These are phyloP conservation scores for Suillus cothurnatus DNA, from an alignment of 768 basidiomycete species.

Conservation along the genomic window DNA sequence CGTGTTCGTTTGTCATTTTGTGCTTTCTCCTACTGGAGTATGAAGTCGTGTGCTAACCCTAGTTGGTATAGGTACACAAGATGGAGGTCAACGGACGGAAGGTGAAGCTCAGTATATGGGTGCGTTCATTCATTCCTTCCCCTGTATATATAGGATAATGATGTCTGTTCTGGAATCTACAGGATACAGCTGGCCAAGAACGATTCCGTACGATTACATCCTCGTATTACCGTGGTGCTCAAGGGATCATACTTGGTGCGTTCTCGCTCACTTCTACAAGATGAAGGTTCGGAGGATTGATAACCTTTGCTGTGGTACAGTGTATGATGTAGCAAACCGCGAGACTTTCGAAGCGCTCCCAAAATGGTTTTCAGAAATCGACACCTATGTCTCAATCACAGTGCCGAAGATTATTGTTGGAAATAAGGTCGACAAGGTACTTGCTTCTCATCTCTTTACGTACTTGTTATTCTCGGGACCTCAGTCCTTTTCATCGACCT, in stretches of 20 bases:
- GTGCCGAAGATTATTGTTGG: constrained; percentile 96
- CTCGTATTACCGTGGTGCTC: constrained; percentile 90
- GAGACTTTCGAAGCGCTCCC: constrained; percentile 95
- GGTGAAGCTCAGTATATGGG: constrained; percentile 97
- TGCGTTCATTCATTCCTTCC: constrained; percentile 31
- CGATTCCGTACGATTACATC: constrained; percentile 95
- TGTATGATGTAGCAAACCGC: constrained; percentile 93
- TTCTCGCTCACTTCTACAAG: background rate
- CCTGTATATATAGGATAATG: background rate
- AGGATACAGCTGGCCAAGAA: constrained; percentile 98
- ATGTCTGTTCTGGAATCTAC: constrained; percentile 1
- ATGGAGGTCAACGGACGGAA: constrained; percentile 83
- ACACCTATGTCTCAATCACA: constrained; percentile 84
- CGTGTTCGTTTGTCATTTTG: constrained; percentile 52
- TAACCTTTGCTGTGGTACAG: constrained; percentile 39
- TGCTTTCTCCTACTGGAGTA: background rate
- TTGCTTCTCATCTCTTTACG: constrained; percentile 4
- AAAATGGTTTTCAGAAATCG: constrained; percentile 90
- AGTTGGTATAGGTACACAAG: constrained; percentile 67
- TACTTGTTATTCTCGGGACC: background rate
- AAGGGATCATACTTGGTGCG: constrained; percentile 77
- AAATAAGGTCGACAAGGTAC: constrained; percentile 90
- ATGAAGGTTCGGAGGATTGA: background rate
- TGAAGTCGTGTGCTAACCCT: constrained; percentile 5
- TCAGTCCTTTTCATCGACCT: background rate